phyloP scores from a whole-genome alignment of 2,329 filamentous ascomycete genomes.

The Neofusicoccum laricinum region DNA sequence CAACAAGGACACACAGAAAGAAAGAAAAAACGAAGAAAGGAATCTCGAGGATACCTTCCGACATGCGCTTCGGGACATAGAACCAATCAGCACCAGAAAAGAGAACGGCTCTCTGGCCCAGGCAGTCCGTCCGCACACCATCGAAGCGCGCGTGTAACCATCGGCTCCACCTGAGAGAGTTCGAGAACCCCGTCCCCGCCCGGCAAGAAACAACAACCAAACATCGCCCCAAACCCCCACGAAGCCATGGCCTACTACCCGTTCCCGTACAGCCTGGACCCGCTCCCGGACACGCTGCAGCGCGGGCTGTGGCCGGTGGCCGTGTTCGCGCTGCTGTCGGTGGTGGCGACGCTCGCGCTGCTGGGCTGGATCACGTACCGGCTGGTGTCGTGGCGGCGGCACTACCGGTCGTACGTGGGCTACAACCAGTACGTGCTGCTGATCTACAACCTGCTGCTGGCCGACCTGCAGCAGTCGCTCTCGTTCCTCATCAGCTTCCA shows the following conservation, averaged over 20 bases:
- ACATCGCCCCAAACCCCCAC: neutral
- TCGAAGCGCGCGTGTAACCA: neutral
- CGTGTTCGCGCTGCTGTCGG: slow-evolving; percentile 47
- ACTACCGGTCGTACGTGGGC: slow-evolving; percentile 49
- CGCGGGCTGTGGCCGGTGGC: slow-evolving; percentile 47
- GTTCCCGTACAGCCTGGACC: slow-evolving; percentile 31
- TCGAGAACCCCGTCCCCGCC: neutral
- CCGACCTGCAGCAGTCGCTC: slow-evolving; percentile 52
- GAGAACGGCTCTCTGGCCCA: neutral
- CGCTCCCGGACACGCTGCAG: slow-evolving; percentile 28
- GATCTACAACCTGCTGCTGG: slow-evolving; percentile 53
- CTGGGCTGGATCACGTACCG: slow-evolving; percentile 51
- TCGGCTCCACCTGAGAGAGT: neutral
- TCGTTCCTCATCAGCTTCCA: slow-evolving; percentile 50
- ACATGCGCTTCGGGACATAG: neutral
- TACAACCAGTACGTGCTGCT: slow-evolving; percentile 56
- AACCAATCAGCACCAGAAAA: neutral
- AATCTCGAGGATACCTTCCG: neutral
- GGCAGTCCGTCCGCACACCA: neutral
- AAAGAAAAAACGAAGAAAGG: neutral
- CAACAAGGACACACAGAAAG: neutral
- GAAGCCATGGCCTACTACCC: slow-evolving; percentile 18
- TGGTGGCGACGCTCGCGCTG: slow-evolving; percentile 43
- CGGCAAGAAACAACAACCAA: neutral
- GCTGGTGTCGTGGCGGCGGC: slow-evolving; percentile 49